A percentile compares a stretch with the other conserved stretches of the same genome.
Conservation (phyloP, 1,284 basidiomycete genomes). For the Puccinia novopanici region DNA sequence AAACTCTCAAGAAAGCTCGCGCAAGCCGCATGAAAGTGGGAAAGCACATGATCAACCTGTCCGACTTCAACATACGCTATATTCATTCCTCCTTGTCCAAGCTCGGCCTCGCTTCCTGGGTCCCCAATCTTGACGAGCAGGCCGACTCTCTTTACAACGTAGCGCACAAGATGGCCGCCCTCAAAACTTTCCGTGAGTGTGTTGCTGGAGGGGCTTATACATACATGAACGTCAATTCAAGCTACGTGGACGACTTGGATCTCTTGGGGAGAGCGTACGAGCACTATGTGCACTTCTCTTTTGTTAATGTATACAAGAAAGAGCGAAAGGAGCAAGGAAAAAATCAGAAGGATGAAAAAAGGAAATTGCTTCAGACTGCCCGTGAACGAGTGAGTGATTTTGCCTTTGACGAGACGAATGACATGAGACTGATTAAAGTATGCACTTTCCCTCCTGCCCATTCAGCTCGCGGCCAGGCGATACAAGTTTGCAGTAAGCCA, state of each 20-base stretch:
- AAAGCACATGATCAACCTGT: not conserved
- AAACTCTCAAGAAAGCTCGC: not conserved
- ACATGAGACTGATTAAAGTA: too few species aligned
- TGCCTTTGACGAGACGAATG: too few species aligned
- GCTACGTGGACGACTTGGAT: not conserved
- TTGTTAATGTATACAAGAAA: too few species aligned
- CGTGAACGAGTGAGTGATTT: too few species aligned
- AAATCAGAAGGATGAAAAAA: too few species aligned
- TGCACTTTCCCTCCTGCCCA: not conserved
- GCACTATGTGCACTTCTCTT: not conserved
- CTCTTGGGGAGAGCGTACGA: conserved; percentile 2
- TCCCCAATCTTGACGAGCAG: conserved; percentile 15
- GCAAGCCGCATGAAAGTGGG: not conserved
- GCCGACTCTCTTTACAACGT: conserved; percentile 18
- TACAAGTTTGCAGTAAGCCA: conserved; percentile 37
- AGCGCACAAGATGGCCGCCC: not conserved
- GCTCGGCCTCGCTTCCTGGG: conserved; percentile 8
- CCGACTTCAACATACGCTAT: conserved; percentile 13
- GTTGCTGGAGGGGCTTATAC: not conserved
- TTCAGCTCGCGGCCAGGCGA: conserved; percentile 11
- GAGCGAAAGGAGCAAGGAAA: too few species aligned
- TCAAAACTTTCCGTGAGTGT: conserved; percentile 7
- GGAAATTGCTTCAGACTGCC: too few species aligned
- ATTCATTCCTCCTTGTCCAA: not conserved
- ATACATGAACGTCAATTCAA: too few species aligned